These are phyloP conservation scores for Camelina hispida DNA, from an alignment of 345 rosid genomes.

Conservation along the genomic window DNA sequence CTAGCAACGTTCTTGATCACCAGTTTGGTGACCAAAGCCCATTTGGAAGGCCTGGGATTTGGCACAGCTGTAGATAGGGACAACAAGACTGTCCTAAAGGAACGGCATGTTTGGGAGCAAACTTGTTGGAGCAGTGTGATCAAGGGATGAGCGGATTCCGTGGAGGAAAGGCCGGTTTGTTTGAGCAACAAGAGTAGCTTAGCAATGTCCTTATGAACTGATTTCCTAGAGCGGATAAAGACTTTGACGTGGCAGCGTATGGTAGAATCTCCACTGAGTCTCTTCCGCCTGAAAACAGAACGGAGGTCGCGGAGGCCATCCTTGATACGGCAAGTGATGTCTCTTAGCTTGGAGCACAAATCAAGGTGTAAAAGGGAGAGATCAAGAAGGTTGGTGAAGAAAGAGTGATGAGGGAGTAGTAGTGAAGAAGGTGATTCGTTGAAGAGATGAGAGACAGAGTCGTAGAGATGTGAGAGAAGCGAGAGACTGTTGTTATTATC, in stretches of 20 bases:
- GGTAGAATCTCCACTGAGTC: conserved; percentile 47
- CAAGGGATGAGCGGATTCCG: conserved; percentile 31
- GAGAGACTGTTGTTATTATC: conserved; percentile 37
- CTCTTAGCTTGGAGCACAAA: conserved; percentile 61
- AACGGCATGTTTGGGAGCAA: conserved; percentile 42
- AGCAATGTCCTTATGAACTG: conserved; percentile 29
- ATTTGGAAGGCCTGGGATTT: conserved; percentile 45
- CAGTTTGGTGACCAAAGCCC: conserved; percentile 43
- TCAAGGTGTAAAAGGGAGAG: conserved; percentile 49
- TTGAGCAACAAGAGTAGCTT: conserved; percentile 40
- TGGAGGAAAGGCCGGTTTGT: conserved; percentile 30
- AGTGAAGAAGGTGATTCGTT: conserved; percentile 37
- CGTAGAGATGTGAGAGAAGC: conserved; percentile 52
- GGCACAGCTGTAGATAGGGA: conserved; percentile 47
- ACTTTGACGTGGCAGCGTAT: conserved; percentile 41
- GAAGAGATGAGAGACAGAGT: conserved; percentile 50
- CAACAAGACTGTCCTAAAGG: conserved; percentile 47
- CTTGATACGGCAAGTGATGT: conserved; percentile 48
- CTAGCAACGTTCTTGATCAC: conserved; percentile 35
- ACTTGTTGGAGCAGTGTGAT: conserved; percentile 47
- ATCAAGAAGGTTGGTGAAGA: conserved; percentile 41
- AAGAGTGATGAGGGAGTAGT: conserved; percentile 39
- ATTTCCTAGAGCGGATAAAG: conserved; percentile 41
- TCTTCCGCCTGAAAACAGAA: conserved; percentile 65
- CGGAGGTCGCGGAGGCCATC: conserved; percentile 55